Base-by-base conservation (phyloP, 2,329 filamentous ascomycete species). In the Ceratocystis diversiconidia region DNA sequence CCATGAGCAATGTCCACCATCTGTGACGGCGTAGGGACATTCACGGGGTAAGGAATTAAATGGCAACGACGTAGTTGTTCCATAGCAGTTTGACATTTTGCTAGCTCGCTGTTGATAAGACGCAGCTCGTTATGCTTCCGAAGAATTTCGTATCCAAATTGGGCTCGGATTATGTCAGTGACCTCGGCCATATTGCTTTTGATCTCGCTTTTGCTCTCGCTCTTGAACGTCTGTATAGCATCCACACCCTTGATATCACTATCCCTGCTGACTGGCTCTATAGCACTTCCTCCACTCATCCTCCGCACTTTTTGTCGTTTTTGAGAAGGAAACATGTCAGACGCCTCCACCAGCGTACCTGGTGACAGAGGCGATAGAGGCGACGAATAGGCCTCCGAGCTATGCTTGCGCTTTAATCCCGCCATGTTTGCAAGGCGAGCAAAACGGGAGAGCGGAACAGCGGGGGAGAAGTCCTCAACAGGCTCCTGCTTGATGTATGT, bases 41-140 rank as follows among this genome's bases (percentile, higher is more conserved):
- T 83, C 69, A 86, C 84, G 41, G 92, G 92, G 74, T 91, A 97
- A 3, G 92, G 92, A 70, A 96, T 92, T 70, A 97, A 80, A 73
- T 94, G 87, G 76, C 92, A 96, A 68, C 94, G 86, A 71, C 94
- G 88, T 69, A 99, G 79, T 77, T 97, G 94, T 76, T 99, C 94
- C 70, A 97, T 81, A 10, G 92, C 90, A 69, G 92, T 79, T 77
- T 97, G 92, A 73, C 92, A 96, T 78, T 96, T 97, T 69, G 90
- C 92, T 69, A 97, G 82, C 77, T 97, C 94, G 76, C 96, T 91
- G 73, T 97, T 90, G 74, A 97, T 96, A 70, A 96, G 80, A 66
- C 92, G 89, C 67, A 97, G 78, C 78, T 99, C 94, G 72, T 94
- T 86, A 76, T 99, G 94, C 79, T 96, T 97, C 73, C 95, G 78